A percentile compares a stretch with the other conserved stretches of the same genome.
phyloP scores from a whole-genome alignment of 768 basidiomycete species.

The Kwoniella sp. region DNA sequence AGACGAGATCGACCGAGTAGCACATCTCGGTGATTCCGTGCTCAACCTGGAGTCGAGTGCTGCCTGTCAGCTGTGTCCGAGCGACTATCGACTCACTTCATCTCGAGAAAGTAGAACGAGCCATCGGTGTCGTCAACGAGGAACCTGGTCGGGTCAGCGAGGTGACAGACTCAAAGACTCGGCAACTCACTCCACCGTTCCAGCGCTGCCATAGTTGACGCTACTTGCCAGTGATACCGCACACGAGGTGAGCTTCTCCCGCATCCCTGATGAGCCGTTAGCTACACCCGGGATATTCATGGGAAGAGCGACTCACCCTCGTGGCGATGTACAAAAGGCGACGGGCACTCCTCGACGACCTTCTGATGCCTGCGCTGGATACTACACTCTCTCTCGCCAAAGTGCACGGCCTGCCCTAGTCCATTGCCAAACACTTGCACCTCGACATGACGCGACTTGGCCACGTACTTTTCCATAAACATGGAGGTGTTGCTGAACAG shows the following conservation, averaged over 20 bases:
- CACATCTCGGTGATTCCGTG: conserved; percentile 63
- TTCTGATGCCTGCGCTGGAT: conserved; percentile 69
- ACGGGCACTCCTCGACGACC: conserved; percentile 66
- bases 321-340: conserved; percentile 57
- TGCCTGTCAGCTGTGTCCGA: not conserved
- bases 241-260: conserved; percentile 56
- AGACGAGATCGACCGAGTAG: conserved; percentile 60
- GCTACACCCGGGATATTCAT: too few relatives aligned
- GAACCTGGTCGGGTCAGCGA: conserved; percentile 15
- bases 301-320: conserved; percentile 55
- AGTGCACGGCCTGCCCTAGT: conserved; percentile 56
- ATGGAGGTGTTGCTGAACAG: conserved; percentile 57
- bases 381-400: conserved; percentile 69
- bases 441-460: conserved; percentile 62
- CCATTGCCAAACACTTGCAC: conserved; percentile 65
- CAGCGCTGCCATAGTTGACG: conserved; percentile 60
- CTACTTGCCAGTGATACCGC: conserved; percentile 56
- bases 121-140: conserved; percentile 50
- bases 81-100: conserved; percentile 53
- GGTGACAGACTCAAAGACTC: not conserved
- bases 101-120: conserved; percentile 65
- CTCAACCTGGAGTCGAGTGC: conserved; percentile 56
- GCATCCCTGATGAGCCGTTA: conserved; percentile 52
- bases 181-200: conserved; percentile 68
- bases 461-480: conserved; percentile 62